Evolutionary conservation across 345 rosid species (phyloP).

Genomic region (Heritiera fomes): DNA sequence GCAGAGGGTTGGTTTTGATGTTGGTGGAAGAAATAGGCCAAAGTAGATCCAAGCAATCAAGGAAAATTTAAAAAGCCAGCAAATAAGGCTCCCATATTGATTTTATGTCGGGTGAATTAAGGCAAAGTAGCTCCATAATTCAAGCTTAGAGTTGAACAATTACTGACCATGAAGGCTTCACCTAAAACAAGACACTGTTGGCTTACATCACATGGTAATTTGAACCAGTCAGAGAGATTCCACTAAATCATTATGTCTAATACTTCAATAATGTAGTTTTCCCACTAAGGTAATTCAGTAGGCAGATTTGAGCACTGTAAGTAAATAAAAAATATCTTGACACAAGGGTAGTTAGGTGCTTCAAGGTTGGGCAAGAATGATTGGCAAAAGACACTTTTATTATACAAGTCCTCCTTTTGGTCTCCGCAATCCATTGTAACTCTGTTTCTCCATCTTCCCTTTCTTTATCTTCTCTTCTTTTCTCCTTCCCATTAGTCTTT

Average conservation of each 20-base stretch:
- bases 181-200: background rate
- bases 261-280: background rate
- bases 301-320: background rate
- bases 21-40: background rate
- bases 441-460: constrained; percentile 10
- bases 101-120: background rate
- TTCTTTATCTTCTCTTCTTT: background rate
- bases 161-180: background rate
- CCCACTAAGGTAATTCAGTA: background rate
- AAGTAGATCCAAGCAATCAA: background rate
- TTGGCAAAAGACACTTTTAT: constrained; percentile 12
- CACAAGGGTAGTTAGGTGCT: background rate
- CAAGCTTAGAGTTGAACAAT: background rate
- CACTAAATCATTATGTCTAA: background rate
- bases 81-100: background rate
- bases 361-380: background rate
- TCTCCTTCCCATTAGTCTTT: background rate
- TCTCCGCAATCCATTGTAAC: constrained; percentile 9
- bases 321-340: background rate
- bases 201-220: background rate
- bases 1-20: background rate
- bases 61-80: background rate
- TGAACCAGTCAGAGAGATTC: background rate
- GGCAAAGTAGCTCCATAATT: background rate
- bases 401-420: background rate